Base-by-base conservation (phyloP, 2,329 filamentous ascomycete species). In the Pyrenophora graminea region DNA sequence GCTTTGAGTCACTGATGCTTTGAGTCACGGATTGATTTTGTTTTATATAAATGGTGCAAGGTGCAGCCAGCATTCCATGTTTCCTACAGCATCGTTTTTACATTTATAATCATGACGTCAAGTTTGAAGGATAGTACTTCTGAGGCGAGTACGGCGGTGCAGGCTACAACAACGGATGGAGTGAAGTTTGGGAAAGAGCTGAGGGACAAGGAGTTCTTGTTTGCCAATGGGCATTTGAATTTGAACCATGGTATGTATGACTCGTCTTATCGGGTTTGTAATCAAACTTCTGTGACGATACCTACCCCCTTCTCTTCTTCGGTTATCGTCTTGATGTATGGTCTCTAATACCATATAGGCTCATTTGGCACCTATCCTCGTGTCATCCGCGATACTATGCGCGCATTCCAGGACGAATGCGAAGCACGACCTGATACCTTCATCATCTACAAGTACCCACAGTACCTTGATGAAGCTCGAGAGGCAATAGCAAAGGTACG, bases 321-420 rank as follows among this genome's bases (percentile, higher is more conserved):
- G 3, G 8, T 23, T 23, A 17, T 23, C 2, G 5, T 5, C 15
- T 23, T 17, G 27, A 10, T 17, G 8, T 6, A 8, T 9, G 10
- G 10, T 12, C 9, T 3, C 10, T 45, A 6, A 45, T 5, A 2
- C n/a, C 2, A 9, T 3, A 17, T 34, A 74, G 88, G 90, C 41
- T 95, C 91, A 1, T 96, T 90, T 68, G 92, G 92, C 30, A 86
- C 87, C 2, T 85, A 87, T 62, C 91, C 92, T 3, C 77, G 74
- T 8, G 68, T 74, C 17, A 79, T 97, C 52, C 82, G 80, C 13
- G 73, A 80, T 12, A 80, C 79, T 42, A 79, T 87, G 17, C 84
- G 82, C 13, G 65, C 77, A n/a, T 88, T 87, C 64, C 87, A 92
- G 67, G 82, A 87, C 55, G 74, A 78, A 3, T 76, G 80, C 31